Evolutionary conservation across 768 basidiomycete species (phyloP).

Genomic region (Tricholoma flavovirens): DNA sequence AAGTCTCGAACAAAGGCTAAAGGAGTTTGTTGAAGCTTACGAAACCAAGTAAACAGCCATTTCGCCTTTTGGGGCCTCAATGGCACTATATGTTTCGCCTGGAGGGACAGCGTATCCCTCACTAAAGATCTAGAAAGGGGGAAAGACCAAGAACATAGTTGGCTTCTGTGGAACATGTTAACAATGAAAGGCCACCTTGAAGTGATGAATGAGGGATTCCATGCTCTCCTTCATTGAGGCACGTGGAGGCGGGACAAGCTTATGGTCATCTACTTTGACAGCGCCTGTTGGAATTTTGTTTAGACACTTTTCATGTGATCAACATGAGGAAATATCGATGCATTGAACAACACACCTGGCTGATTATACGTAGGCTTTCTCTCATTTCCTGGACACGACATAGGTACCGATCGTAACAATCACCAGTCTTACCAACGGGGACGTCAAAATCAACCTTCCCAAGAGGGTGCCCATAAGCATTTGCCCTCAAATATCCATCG

Average conservation of each 20-base stretch:
- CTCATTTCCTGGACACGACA: conserved; percentile 99
- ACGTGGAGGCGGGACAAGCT: conserved; percentile 92
- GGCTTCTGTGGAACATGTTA: not conserved
- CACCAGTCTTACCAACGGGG: conserved; percentile 94
- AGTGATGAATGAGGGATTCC: conserved; percentile 97
- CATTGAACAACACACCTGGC: conserved; percentile 42
- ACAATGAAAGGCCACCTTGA: conserved; percentile 56
- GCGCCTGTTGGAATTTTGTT: conserved; percentile 96
- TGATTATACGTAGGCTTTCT: conserved; percentile 85
- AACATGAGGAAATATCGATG: not conserved
- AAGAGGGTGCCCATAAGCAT: not conserved
- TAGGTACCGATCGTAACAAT: conserved; percentile 96
- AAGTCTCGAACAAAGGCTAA: too few species aligned
- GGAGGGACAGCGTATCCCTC: conserved; percentile 97
- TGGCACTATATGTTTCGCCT: conserved; percentile 93
- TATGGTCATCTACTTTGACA: conserved; percentile 95
- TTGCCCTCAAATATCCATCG: not conserved
- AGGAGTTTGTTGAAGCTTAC: conserved; percentile 34
- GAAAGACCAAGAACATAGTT: not conserved
- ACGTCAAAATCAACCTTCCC: conserved; percentile 90
- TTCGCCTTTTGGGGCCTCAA: conserved; percentile 98
- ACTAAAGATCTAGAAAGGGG: conserved; percentile 66
- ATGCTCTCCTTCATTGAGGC: conserved; percentile 99
- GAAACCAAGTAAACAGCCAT: conserved; percentile 99
- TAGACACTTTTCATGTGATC: conserved; percentile 57